Percentiles rank a stretch among this genome's conserved stretches.
phyloP scores from a whole-genome alignment of 1,139 yeast genomes.

The Geotrichum histeridarum region DNA sequence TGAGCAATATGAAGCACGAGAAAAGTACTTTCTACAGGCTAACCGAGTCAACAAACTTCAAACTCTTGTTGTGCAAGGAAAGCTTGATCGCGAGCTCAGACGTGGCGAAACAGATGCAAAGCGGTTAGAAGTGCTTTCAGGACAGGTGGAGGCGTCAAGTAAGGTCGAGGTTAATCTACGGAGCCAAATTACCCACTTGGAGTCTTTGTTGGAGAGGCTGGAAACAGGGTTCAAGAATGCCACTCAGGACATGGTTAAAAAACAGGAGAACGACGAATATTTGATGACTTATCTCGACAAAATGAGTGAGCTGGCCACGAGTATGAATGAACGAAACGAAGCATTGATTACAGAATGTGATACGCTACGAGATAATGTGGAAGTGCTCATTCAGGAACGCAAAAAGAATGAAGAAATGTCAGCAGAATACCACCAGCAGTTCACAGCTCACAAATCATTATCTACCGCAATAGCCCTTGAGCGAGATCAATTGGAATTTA shows the following conservation, averaged over 20 bases:
- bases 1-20: slow-evolving; percentile 21
- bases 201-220: background rate
- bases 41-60: slow-evolving; percentile 21
- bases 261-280: background rate
- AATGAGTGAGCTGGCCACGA: slow-evolving; percentile 1
- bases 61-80: background rate
- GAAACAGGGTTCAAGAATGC: background rate
- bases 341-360: background rate
- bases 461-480: slow-evolving; percentile 1
- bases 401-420: background rate
- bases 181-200: background rate
- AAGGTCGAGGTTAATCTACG: slow-evolving; percentile 4
- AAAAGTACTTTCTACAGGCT: slow-evolving; percentile 19
- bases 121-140: slow-evolving; percentile 19
- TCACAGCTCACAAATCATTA: slow-evolving; percentile 2
- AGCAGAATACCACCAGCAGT: background rate
- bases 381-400: background rate
- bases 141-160: slow-evolving; percentile 19
- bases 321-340: slow-evolving; percentile 1
- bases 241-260: background rate
- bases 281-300: background rate
- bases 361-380: background rate
- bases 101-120: slow-evolving; percentile 9
- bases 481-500: slow-evolving; percentile 13
- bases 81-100: slow-evolving; percentile 1